phyloP scores from a whole-genome alignment of 106 monocot species.

The Acorus calamus region DNA sequence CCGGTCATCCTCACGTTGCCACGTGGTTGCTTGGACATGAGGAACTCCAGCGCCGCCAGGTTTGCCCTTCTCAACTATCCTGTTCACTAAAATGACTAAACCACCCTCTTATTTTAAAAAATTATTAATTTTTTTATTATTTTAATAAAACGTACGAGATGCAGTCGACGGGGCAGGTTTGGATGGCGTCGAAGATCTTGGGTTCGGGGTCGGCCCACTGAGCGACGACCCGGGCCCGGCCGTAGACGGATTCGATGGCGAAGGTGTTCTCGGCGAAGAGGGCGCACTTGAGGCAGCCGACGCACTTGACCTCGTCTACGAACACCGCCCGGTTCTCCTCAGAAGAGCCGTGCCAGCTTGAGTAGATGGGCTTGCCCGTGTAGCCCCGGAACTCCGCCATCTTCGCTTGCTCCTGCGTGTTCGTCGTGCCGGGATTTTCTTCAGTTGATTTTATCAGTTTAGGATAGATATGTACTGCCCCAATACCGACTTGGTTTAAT shows the following conservation, averaged over 20 bases:
- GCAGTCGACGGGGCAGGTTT: constrained; percentile 81
- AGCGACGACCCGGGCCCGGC: constrained; percentile 68
- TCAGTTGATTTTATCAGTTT: too few species aligned
- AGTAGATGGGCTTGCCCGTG: constrained; percentile 67
- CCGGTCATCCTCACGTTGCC: constrained; percentile 47
- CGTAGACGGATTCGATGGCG: constrained; percentile 67
- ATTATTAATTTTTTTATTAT: too few species aligned
- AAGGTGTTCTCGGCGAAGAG: constrained; percentile 68
- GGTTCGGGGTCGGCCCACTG: constrained; percentile 87
- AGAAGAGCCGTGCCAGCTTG: constrained; percentile 55
- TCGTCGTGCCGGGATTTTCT: background rate
- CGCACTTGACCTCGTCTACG: constrained; percentile 76
- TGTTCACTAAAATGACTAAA: background rate
- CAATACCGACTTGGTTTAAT: too few species aligned
- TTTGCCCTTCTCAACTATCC: constrained; percentile 64
- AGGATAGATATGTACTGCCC: too few species aligned
- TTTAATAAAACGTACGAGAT: constrained; percentile 54
- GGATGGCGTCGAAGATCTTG: constrained; percentile 60
- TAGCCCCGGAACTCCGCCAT: constrained; percentile 53
- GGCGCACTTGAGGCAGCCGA: constrained; percentile 91
- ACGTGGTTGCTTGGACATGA: constrained; percentile 90
- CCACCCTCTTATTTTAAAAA: too few species aligned
- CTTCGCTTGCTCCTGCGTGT: constrained; percentile 52
- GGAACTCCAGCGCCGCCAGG: constrained; percentile 71
- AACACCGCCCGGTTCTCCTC: constrained; percentile 63